Evolutionary conservation across 345 rosid genomes (phyloP), one percentile per base, ranked within the genome.

Genomic region (Bruguiera parviflora): DNA sequence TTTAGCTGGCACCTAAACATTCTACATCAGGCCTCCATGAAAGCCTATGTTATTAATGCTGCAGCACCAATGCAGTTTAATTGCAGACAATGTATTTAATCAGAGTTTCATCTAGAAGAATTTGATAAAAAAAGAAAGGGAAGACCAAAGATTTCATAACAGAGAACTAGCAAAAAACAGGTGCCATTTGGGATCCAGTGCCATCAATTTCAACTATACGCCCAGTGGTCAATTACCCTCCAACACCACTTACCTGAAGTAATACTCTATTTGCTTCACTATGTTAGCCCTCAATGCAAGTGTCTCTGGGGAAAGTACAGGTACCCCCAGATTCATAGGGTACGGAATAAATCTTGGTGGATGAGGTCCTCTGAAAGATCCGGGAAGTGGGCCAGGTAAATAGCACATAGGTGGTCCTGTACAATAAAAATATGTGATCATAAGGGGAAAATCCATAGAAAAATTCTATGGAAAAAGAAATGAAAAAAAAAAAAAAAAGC

Each of bases 201-300:
- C 37, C 5, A 13, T 31, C 59, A 58, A 13, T 66, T 73, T 73
- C 49, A 43, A 13, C 49, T 13, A 3, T 43, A 3, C 13, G 18
- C 49, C 49, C 16, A 43, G 49, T 13, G 18, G 46, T 8, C 1
- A 61, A 9, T 39, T 16, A 11, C 53, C 10, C 21, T 35, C 27
- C 6, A 18, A 58, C 7, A 74, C 52, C 21, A 24, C 81, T 73
- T 72, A 87, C 99, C 99, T 88, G 89, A 96, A 96, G 84, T 96
- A 96, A 69, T 96, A 92, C 72, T 96, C 97, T 66, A 96, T 84
- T 72, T 96, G 99, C 74, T 80, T 85, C 9, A 82, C 65, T 70
- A 96, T 77, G 77, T 77, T 78, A 61, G 77, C 83, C 77, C 73
- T 87, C 82, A 96, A 78, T 32, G 78, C 76, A 49, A 64, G 56